Conservation (phyloP, 768 basidiomycete genomes). For the Cystofilobasidium capitatum region DNA sequence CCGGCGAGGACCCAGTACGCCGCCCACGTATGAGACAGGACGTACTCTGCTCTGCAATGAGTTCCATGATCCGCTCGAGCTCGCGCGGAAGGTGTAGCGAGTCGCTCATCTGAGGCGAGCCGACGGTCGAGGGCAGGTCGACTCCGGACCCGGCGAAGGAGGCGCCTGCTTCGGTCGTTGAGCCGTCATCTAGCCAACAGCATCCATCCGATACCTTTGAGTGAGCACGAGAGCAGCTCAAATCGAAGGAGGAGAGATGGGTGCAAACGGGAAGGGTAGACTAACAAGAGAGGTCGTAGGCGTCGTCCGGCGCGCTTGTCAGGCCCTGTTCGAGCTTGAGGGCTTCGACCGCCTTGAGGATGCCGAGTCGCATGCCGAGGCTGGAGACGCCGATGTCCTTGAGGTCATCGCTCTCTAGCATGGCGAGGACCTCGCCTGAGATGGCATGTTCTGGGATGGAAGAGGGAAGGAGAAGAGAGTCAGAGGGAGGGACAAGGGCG, state of each 20-base stretch:
- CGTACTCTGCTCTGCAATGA: constrained; percentile 66
- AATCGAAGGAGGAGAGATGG: neutral
- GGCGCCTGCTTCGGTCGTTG: neutral
- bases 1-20: neutral
- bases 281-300: constrained; percentile 61
- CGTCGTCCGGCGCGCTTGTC: constrained; percentile 50
- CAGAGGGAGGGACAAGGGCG: neutral
- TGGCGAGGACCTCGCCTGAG: constrained; percentile 76
- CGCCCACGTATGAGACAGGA: neutral
- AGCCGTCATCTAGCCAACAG: too few species aligned
- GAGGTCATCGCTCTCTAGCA: constrained; percentile 72
- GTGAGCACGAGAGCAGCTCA: too few species aligned
- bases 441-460: constrained; percentile 69
- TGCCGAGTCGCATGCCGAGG: constrained; percentile 80
- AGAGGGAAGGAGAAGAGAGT: neutral
- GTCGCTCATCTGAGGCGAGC: neutral
- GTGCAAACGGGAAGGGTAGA: constrained; percentile 21
- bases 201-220: too few species aligned
- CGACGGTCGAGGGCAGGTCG: too few species aligned
- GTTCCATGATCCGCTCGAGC: constrained; percentile 55
- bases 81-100: constrained; percentile 34
- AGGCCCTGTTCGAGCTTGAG: constrained; percentile 75
- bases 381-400: constrained; percentile 80
- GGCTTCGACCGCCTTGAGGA: constrained; percentile 84
- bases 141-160: neutral